Percentiles rank a stretch among this genome's conserved stretches.
Evolutionary conservation across 140 eudicot genomes (phyloP).

Genomic region (Cichorium intybus): DNA sequence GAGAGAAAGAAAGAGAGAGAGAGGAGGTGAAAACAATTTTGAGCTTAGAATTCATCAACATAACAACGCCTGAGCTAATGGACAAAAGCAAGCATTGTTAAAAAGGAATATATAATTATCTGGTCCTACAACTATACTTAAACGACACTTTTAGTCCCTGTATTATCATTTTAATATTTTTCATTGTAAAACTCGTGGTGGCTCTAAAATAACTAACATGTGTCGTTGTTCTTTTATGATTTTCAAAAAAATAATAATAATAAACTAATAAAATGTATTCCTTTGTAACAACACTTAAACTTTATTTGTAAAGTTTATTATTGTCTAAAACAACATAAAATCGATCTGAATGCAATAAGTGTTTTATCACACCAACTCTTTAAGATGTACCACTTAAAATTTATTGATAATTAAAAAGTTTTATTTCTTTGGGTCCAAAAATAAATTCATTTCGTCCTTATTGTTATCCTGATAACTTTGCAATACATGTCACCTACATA

Average conservation of each 20-base stretch:
- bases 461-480: not conserved
- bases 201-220: not conserved
- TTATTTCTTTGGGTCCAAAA: not conserved
- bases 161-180: not conserved
- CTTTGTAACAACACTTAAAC: not conserved
- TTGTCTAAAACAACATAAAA: too few relatives aligned
- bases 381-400: not conserved
- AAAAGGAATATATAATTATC: slow-evolving; percentile 16
- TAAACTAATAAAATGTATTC: not conserved
- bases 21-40: slow-evolving; percentile 60
- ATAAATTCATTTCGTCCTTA: not conserved
- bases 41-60: slow-evolving; percentile 79
- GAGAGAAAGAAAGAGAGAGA: slow-evolving; percentile 24
- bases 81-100: slow-evolving; percentile 37
- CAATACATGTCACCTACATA: not conserved
- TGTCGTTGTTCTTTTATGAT: not conserved
- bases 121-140: slow-evolving; percentile 19
- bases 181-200: not conserved
- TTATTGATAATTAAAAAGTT: slow-evolving; percentile 4
- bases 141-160: slow-evolving; percentile 14
- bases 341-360: too few relatives aligned
- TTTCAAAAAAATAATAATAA: too few relatives aligned
- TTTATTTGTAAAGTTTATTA: too few relatives aligned
- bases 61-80: slow-evolving; percentile 40
- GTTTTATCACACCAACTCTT: too few relatives aligned